Base-by-base conservation (phyloP, 495 filamentous ascomycete species). In the Talaromyces adpressus region DNA sequence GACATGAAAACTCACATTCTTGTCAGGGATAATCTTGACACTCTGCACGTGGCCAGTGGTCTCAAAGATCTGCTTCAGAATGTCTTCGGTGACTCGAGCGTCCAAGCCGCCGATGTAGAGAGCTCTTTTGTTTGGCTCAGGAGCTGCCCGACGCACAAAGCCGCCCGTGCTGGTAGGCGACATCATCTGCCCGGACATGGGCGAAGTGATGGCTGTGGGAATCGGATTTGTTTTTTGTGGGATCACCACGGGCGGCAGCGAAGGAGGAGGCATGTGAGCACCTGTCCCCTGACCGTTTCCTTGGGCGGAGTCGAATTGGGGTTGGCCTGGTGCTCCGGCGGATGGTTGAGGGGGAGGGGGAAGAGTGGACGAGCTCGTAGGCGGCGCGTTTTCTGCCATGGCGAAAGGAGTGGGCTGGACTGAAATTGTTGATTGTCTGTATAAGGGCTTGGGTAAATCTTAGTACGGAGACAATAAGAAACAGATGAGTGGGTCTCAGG, bases 1-100 rank as follows among this genome's bases (percentile, higher is more conserved):
- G 49, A 29, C 25, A 9, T 22, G 25, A 47, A n/a, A 32, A 83
- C 92, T 84, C 75, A 95, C 91, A 77, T 93, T 96, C 85, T 97
- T 97, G 80, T 99, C 94, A 39, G 94, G 94, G 72, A 99, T 99
- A 68, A 99, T 96, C 82, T 99, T 99, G 65, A 99, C 94, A 68
- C 90, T 98, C 75, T 97, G 87, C 65, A 99, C 94, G 78, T 99
- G 94, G 25, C 94, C 94, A 61, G 91, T 96, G 4, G 94, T 98
- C 80, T 99, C 95, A 71, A 99, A 99, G 62, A 99, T 99, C 73
- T 98, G 95, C 69, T 92, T 90, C 68, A 99, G 75, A 39, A 98
- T 91, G 71, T 98, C 94, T 72, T 99, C 94, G 34, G 94, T 97
- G 52, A 98, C 94, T 58, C 94, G 85, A 36, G 92, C 91, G 72